These are phyloP conservation scores for Holtermanniella nyarrowii DNA, from an alignment of 768 basidiomycete species.

Conservation along the genomic window DNA sequence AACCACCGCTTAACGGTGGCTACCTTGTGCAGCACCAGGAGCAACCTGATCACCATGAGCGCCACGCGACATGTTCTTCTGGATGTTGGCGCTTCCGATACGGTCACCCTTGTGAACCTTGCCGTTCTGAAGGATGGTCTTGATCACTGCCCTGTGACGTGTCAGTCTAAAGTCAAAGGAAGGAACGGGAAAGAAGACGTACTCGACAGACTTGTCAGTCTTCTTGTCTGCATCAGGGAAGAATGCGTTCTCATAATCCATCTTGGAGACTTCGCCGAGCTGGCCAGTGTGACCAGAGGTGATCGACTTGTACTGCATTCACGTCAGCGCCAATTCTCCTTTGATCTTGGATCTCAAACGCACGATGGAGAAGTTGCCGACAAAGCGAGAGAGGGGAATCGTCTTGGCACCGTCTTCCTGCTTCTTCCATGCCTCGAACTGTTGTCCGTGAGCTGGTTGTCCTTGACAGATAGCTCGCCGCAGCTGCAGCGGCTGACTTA, in stretches of 20 bases:
- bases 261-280: slow-evolving; percentile 31
- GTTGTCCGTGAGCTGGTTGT: background rate
- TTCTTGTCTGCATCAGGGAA: slow-evolving; percentile 33
- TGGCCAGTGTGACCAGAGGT: slow-evolving; percentile 33
- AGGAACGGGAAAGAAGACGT: slow-evolving; percentile 8
- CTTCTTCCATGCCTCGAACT: slow-evolving; percentile 33
- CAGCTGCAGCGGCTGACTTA: slow-evolving; percentile 8
- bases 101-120: slow-evolving; percentile 21
- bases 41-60: slow-evolving; percentile 8
- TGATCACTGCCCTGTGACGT: slow-evolving; percentile 27
- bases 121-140: slow-evolving; percentile 28
- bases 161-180: background rate
- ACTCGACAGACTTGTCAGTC: slow-evolving; percentile 35
- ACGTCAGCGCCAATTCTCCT: background rate
- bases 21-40: slow-evolving; percentile 12
- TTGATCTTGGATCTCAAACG: slow-evolving; percentile 5
- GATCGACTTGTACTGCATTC: slow-evolving; percentile 22
- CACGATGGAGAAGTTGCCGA: slow-evolving; percentile 31
- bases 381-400: slow-evolving; percentile 29
- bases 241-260: slow-evolving; percentile 33
- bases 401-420: slow-evolving; percentile 14
- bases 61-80: slow-evolving; percentile 22
- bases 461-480: background rate
- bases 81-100: slow-evolving; percentile 14
- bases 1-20: slow-evolving; percentile 13